Evolutionary conservation across 2,329 filamentous ascomycete genomes (phyloP), one percentile per base, ranked within the genome.

Genomic region (Venturia pyrina): DNA sequence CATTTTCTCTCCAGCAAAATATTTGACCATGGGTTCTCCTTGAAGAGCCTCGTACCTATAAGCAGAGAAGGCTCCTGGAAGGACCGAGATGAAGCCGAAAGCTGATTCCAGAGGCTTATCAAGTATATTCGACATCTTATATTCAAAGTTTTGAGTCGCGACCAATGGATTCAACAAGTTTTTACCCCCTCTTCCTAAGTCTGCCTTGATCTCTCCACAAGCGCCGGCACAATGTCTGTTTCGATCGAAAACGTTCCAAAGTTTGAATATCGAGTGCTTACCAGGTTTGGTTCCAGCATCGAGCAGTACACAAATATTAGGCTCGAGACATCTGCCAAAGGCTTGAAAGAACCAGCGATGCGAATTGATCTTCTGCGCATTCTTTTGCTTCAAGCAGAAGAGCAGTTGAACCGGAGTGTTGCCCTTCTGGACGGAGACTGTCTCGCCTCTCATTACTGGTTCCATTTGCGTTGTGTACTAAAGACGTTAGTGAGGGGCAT

Each of bases 361-460:
- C 0, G 95, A 98, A 76, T 99, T 99, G 85, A 99, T 99, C 83
- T 99, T 99, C 82, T 99, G 99, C 80, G 96, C 93, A 75, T 99
- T 99, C 85, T 97, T 98, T 75, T 99, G 95, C 81, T 99, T 99
- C 68, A 99, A 78, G 76, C 95, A 99, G 81, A 99, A 99, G 3
- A 99, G 85, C 80, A 99, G 89, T 79, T 99, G 95, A 2, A 99
- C 90, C 0, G 95, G 93, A 68, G 95, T 92, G 67, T 89, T 85
- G 7, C 83, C 89, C 73, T 92, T 91, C 68, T 95, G 90, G 63
- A 98, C 82, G 60, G 88, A 84, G 8, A 98, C 93, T 53, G 96
- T 85, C 67, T 89, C 89, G 71, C 93, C 96, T 80, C 96, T 96
- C 75, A 98, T 87, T 72, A 90, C 87, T 72, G 98, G 81, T 44